phyloP scores from a whole-genome alignment of 2,329 filamentous ascomycete species.

The Pseudogymnoascus sp. region DNA sequence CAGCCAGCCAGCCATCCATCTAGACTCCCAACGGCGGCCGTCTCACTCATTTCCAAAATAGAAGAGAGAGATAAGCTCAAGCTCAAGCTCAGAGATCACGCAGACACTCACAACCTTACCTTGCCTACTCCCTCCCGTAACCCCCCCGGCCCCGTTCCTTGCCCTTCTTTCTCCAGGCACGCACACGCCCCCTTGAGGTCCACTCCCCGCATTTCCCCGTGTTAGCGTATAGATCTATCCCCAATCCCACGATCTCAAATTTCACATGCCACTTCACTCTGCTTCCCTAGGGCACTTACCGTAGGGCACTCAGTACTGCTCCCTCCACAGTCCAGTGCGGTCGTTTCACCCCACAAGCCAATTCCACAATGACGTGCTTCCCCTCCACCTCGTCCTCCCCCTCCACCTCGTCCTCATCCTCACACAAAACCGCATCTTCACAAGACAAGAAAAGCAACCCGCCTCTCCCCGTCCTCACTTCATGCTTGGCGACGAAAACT shows the following conservation, averaged over 20 bases:
- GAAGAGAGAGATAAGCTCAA: background rate
- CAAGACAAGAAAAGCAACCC: background rate
- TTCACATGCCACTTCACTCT: background rate
- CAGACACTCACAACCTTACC: no score
- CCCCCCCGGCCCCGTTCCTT: no score
- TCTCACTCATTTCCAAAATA: background rate
- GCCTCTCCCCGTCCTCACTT: background rate
- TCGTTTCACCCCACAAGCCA: background rate
- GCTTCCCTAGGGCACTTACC: background rate
- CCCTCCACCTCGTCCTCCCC: background rate
- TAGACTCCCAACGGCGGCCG: background rate
- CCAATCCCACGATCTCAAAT: background rate
- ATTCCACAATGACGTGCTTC: background rate
- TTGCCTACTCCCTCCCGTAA: no score
- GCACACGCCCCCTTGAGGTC: background rate
- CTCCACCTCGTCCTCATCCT: background rate
- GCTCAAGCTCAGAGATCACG: background rate
- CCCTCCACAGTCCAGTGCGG: background rate
- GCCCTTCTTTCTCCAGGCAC: background rate
- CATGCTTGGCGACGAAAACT: background rate
- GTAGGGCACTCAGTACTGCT: background rate
- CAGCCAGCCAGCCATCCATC: background rate
- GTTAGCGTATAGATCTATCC: background rate
- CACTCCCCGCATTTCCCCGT: slow-evolving; percentile 3
- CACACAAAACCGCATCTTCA: background rate